Percentiles rank a stretch among this genome's conserved stretches.
Evolutionary conservation across 768 basidiomycete genomes (phyloP).

Genomic region (Pleurotus pulmonarius): DNA sequence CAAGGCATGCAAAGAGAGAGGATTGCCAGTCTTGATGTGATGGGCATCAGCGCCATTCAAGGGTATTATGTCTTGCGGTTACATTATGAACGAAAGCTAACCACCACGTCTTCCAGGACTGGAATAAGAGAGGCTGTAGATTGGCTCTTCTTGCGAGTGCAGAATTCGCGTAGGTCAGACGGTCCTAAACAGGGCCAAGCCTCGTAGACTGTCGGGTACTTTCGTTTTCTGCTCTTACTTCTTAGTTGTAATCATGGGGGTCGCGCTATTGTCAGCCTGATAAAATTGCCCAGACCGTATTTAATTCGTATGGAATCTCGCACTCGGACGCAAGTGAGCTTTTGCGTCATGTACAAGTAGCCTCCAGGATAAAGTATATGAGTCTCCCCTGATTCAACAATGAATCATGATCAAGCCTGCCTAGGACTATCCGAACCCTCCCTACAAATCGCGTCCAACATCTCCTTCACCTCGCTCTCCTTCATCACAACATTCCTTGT

Average conservation of each 20-base stretch:
- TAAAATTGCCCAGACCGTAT: no score
- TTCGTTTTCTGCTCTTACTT: no score
- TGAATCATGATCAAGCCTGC: background rate
- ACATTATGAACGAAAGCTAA: background rate
- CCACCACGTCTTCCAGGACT: conserved; percentile 44
- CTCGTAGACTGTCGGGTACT: background rate
- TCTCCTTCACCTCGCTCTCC: conserved; percentile 32
- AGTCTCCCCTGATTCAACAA: no score
- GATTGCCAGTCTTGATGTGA: conserved; percentile 78
- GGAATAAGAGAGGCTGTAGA: conserved; percentile 89
- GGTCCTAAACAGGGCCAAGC: background rate
- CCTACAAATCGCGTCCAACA: conserved; percentile 33
- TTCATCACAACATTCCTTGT: conserved; percentile 29
- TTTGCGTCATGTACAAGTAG: no score
- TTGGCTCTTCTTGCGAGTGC: conserved; percentile 92
- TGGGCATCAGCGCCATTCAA: conserved; percentile 88
- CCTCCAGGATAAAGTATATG: no score
- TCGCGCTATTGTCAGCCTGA: no score
- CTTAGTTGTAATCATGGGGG: no score
- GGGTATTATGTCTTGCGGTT: conserved; percentile 53
- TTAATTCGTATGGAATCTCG: no score
- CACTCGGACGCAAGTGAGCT: no score
- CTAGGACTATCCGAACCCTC: conserved; percentile 11
- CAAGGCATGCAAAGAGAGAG: conserved; percentile 44
- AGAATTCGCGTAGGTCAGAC: conserved; percentile 41